Evolutionary conservation across 2,329 filamentous ascomycete species (phyloP).

Genomic region (Claviceps citrina): DNA sequence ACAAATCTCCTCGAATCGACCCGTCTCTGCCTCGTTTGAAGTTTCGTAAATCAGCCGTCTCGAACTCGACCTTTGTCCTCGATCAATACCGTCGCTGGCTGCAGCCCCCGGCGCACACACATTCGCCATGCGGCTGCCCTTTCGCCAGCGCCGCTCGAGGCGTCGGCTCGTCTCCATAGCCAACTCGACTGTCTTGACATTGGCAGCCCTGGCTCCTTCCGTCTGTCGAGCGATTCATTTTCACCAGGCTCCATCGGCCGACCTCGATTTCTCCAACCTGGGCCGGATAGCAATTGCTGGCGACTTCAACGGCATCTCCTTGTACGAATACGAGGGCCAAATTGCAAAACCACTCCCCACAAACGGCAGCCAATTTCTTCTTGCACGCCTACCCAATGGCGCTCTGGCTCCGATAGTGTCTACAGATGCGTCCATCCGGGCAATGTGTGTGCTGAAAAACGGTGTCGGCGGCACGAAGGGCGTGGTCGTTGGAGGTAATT

Average conservation of each 20-base stretch:
- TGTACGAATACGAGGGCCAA: constrained; percentile 77
- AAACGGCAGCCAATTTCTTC: constrained; percentile 69
- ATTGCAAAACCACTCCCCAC: constrained; percentile 48
- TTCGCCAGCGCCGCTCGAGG: constrained; percentile 26
- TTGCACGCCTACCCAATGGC: constrained; percentile 73
- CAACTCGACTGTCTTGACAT: constrained; percentile 20
- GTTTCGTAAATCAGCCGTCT: not conserved
- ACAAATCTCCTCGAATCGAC: constrained; percentile 1
- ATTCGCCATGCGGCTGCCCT: constrained; percentile 33
- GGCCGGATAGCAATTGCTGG: constrained; percentile 76
- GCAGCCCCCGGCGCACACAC: constrained; percentile 8
- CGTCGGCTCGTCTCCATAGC: constrained; percentile 18
- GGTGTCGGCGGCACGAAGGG: constrained; percentile 52
- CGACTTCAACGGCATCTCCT: constrained; percentile 79
- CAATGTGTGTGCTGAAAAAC: constrained; percentile 69
- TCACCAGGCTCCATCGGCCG: constrained; percentile 46
- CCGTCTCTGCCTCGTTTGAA: not conserved
- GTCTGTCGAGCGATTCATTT: constrained; percentile 40
- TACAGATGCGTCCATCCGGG: constrained; percentile 70
- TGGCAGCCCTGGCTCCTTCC: constrained; percentile 26
- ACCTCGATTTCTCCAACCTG: constrained; percentile 63
- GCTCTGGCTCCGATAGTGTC: constrained; percentile 58
- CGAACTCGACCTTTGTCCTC: not conserved
- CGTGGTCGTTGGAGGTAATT: constrained; percentile 83
- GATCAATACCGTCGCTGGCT: not conserved